Evolutionary conservation across 2,329 filamentous ascomycete genomes (phyloP), one percentile per base, ranked within the genome.

Genomic region (Stagonosporopsis chrysanthemi): DNA sequence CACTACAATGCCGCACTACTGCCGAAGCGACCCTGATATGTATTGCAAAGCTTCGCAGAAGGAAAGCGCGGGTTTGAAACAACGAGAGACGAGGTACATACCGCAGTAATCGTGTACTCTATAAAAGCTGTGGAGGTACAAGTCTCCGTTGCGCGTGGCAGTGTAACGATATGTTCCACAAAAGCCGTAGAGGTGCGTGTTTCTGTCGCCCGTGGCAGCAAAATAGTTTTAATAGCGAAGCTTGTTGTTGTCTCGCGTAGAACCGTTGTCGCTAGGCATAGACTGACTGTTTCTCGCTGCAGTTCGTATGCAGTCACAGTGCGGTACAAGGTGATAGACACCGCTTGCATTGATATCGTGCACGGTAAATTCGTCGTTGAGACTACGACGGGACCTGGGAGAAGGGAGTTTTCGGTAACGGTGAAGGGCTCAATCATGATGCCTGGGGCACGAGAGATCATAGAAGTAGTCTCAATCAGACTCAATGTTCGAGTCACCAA

Each of bases 101-200:
- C 50, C 50, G 45, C 19, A 28, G 35, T 41, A 2, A 46, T 15
- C 6, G 42, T 40, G 12, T 22, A 28, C 9, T 22, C 35, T 19
- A 45, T 15, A 17, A 33, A 52, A 7, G 50, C 50, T 11, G 42
- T 52, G 6, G 42, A 46, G 6, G 42, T 52, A 11, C 39, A 19
- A 4, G 41, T 40, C 1, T 22, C 4, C 19, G 42, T 52, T n/a
- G 50, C 35, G 4, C 33, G 50, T 7, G 42, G 35, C 11, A 40
- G 15, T 8, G 26, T 46, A 39, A 17, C 31, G 2, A 33, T 52
- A 14, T 29, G 28, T 9, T 29, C 28, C 28, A 19, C 11, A 7
- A 31, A 23, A 5, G 26, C 12, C 6, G 49, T 52, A 11, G 12
- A n/a, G 14, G 31, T 33, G 31, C 31, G 7, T 5, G 31, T 33